Percentiles rank a stretch among this genome's conserved stretches.
These are phyloP conservation scores for Parastagonospora avenae DNA, from an alignment of 2,329 filamentous ascomycete species.

Conservation along the genomic window DNA sequence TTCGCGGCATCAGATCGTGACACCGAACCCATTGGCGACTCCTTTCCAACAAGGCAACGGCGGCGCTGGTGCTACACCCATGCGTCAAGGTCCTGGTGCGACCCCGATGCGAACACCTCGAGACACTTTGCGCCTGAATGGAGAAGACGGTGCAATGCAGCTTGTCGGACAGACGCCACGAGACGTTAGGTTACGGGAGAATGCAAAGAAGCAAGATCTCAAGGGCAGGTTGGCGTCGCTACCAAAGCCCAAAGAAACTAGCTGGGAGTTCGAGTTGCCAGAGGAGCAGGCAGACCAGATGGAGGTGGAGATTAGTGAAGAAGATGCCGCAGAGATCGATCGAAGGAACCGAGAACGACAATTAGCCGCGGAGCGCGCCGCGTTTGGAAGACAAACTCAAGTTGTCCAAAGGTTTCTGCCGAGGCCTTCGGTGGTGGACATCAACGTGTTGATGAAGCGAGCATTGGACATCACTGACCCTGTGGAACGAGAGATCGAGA, in stretches of 20 bases:
- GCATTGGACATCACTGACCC: constrained; percentile 67
- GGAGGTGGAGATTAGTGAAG: constrained; percentile 61
- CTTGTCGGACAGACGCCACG: constrained; percentile 75
- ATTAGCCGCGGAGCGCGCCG: constrained; percentile 69
- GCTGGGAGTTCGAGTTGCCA: constrained; percentile 92
- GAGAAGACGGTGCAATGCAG: constrained; percentile 66
- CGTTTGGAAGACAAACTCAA: constrained; percentile 83
- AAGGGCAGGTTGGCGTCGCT: constrained; percentile 77
- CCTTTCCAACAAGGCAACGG: constrained; percentile 70
- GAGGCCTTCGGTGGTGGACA: constrained; percentile 73
- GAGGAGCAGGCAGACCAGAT: constrained; percentile 73
- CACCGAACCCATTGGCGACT: constrained; percentile 93
- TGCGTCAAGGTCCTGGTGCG: constrained; percentile 67
- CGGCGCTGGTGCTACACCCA: constrained; percentile 70
- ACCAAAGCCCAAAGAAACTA: constrained; percentile 88
- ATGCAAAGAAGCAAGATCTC: constrained; percentile 70
- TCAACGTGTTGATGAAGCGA: constrained; percentile 68
- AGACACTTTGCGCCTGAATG: constrained; percentile 84
- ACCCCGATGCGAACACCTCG: constrained; percentile 88
- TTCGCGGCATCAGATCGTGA: constrained; percentile 79
- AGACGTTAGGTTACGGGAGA: constrained; percentile 74
- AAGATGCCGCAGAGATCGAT: constrained; percentile 77
- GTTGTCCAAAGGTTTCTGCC: constrained; percentile 88
- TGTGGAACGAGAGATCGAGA: constrained; percentile 71
- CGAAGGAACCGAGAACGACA: constrained; percentile 65